phyloP scores from a whole-genome alignment of 768 basidiomycete species.

The Termitomyces sp. region DNA sequence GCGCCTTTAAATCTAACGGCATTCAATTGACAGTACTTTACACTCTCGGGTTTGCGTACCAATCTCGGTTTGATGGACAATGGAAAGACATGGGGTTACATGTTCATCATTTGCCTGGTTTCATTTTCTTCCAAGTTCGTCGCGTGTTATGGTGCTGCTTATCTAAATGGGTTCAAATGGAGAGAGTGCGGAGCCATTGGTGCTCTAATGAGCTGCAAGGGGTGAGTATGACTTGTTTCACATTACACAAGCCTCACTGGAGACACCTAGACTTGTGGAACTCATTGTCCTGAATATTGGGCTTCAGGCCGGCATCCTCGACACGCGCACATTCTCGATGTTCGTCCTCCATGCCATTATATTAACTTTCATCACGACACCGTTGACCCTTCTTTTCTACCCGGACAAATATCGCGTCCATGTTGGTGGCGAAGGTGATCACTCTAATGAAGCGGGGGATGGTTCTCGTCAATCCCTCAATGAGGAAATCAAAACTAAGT shows the following conservation, averaged over 20 bases:
- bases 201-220: constrained; percentile 87
- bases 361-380: constrained; percentile 81
- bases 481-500: constrained; percentile 46
- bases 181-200: constrained; percentile 85
- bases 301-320: constrained; percentile 57
- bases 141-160: constrained; percentile 59
- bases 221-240: constrained; percentile 34
- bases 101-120: constrained; percentile 63
- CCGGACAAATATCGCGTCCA: constrained; percentile 53
- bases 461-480: constrained; percentile 17
- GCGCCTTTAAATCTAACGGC: neutral
- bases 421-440: constrained; percentile 16
- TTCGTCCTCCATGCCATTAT: constrained; percentile 78
- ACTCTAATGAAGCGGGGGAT: constrained; percentile 17
- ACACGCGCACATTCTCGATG: constrained; percentile 76
- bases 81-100: constrained; percentile 80
- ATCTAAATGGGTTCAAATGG: constrained; percentile 54
- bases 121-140: constrained; percentile 80
- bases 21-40: constrained; percentile 60
- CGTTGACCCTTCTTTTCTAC: constrained; percentile 74
- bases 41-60: constrained; percentile 72
- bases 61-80: constrained; percentile 73
- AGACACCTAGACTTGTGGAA: constrained; percentile 57
- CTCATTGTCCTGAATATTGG: constrained; percentile 92
- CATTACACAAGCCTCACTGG: neutral